Percentiles rank a stretch among this genome's conserved stretches.
Conservation (phyloP, 2,329 filamentous ascomycete species). For the Botrytis hyacinthi region DNA sequence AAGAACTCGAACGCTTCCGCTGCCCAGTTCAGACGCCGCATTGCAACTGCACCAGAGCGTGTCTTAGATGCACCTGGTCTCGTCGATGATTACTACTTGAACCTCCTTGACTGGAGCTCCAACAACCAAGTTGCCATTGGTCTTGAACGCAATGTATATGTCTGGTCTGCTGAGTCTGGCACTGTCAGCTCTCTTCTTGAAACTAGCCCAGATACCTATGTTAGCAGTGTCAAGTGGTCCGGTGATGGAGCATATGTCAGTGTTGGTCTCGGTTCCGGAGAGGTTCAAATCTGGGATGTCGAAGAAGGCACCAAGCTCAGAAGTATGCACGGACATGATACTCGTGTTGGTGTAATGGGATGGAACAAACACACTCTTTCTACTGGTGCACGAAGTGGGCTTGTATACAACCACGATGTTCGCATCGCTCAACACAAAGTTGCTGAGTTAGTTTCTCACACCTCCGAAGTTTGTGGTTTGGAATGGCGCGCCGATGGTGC, state of each 20-base stretch:
- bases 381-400: constrained; percentile 87
- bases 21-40: constrained; percentile 85
- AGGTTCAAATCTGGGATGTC: constrained; percentile 99
- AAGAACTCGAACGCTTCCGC: constrained; percentile 71
- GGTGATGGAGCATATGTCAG: constrained; percentile 95
- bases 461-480: constrained; percentile 94
- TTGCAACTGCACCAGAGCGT: constrained; percentile 91
- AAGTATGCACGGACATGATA: constrained; percentile 98
- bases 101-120: constrained; percentile 96
- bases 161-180: constrained; percentile 96
- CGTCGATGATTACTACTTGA: constrained; percentile 98
- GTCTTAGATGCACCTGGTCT: constrained; percentile 94
- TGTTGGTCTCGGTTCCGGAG: constrained; percentile 89
- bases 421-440: constrained; percentile 97
- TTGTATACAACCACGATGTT: constrained; percentile 98
- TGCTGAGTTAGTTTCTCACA: constrained; percentile 94
- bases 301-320: constrained; percentile 92
- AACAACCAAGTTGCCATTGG: constrained; percentile 98
- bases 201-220: constrained; percentile 84
- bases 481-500: constrained; percentile 97
- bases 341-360: constrained; percentile 94
- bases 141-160: constrained; percentile 93
- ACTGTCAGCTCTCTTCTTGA: constrained; percentile 86
- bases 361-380: constrained; percentile 99
- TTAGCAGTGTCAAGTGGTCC: constrained; percentile 99